Conservation (phyloP, 768 basidiomycete species). For the Fomitopsis pulvina region DNA sequence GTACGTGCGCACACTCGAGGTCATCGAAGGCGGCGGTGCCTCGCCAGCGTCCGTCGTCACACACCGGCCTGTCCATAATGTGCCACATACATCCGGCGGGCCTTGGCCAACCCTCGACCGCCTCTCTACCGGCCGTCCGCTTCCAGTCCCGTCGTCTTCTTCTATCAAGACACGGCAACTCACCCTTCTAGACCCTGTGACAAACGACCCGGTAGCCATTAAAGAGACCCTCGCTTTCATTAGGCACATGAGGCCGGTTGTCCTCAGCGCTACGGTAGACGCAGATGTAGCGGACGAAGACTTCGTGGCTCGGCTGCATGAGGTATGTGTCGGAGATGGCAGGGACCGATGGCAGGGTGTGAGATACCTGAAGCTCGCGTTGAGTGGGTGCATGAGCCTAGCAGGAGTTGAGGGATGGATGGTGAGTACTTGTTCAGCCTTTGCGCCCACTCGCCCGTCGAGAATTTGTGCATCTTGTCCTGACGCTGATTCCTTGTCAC, state of each 20-base stretch:
- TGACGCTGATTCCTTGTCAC: not conserved
- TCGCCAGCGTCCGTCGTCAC: constrained; percentile 4
- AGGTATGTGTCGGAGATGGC: not conserved
- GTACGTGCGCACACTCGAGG: constrained; percentile 7
- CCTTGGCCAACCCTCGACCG: constrained; percentile 4
- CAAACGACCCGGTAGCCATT: constrained; percentile 3
- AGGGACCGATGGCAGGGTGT: not conserved
- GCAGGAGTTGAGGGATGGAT: constrained; percentile 8
- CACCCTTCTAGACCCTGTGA: constrained; percentile 10
- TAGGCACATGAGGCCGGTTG: constrained; percentile 7
- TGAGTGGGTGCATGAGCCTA: constrained; percentile 10
- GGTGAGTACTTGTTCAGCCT: constrained; percentile 4
- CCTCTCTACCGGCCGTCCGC: constrained; percentile 11
- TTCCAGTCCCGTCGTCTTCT: constrained; percentile 8
- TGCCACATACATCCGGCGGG: not conserved
- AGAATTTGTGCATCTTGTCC: not conserved
- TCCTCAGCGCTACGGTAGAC: constrained; percentile 8
- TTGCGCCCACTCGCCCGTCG: not conserved
- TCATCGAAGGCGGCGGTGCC: constrained; percentile 10
- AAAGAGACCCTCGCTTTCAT: constrained; percentile 11
- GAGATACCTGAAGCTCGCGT: constrained; percentile 9
- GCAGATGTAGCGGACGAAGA: constrained; percentile 4
- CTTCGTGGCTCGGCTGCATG: constrained; percentile 6
- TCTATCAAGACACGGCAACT: constrained; percentile 4
- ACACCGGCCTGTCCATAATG: constrained; percentile 8